Conservation (phyloP, 331 rosid species). For the Ulmus americana region DNA sequence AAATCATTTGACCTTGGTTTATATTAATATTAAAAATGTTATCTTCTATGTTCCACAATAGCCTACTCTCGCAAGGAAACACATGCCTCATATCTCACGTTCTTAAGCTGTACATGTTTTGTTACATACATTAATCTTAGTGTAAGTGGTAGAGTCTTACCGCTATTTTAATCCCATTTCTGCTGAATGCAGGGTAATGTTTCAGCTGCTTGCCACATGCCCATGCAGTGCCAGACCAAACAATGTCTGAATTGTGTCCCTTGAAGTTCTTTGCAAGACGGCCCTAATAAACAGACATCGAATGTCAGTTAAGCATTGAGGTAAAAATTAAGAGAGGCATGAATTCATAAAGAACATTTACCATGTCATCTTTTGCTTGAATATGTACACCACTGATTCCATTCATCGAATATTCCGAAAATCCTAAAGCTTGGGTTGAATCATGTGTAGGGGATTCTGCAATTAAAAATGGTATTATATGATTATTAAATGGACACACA, state of each 20-base stretch:
- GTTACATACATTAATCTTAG: neutral
- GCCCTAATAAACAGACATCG: conserved; percentile 38
- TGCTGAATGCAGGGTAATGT: conserved; percentile 71
- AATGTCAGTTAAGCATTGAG: conserved; percentile 18
- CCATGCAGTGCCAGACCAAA: conserved; percentile 93
- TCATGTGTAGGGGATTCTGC: conserved; percentile 47
- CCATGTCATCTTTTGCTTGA: conserved; percentile 42
- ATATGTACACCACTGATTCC: conserved; percentile 33
- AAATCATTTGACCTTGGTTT: neutral
- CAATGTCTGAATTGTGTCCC: conserved; percentile 61
- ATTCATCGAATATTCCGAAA: conserved; percentile 28
- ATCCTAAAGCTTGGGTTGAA: conserved; percentile 34
- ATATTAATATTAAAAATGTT: neutral
- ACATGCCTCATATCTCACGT: neutral
- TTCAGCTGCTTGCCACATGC: conserved; percentile 90
- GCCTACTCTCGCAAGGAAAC: neutral
- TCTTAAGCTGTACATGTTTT: neutral
- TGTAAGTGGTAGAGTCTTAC: conserved; percentile 41
- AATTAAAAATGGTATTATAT: conserved; percentile 10
- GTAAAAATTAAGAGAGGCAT: conserved; percentile 13
- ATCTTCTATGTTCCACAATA: neutral
- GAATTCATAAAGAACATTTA: conserved; percentile 20
- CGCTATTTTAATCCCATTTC: conserved; percentile 81
- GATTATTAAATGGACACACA: neutral
- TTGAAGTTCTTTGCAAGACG: conserved; percentile 45